These are phyloP conservation scores for Dictyostelium intermedium DNA, from an alignment of 78 protist genomes.

Conservation along the genomic window DNA sequence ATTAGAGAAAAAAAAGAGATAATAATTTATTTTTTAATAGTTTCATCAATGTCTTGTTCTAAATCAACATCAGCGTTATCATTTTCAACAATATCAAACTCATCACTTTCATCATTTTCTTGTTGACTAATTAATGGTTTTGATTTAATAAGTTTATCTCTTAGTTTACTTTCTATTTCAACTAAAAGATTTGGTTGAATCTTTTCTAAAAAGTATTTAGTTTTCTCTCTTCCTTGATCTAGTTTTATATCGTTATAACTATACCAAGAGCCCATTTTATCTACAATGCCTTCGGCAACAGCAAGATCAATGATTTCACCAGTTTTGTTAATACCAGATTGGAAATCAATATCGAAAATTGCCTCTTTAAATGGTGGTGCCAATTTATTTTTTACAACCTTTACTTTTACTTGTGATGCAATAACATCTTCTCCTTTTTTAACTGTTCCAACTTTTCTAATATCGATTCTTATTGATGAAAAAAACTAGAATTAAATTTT, in stretches of 20 bases:
- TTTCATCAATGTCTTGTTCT: background rate
- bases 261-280: constrained; percentile 83
- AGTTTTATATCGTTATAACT: constrained; percentile 37
- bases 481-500: constrained; percentile 61
- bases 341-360: constrained; percentile 82
- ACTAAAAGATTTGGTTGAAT: constrained; percentile 22
- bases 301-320: constrained; percentile 83
- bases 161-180: constrained; percentile 60
- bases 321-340: constrained; percentile 64
- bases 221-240: constrained; percentile 83
- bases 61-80: background rate
- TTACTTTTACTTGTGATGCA: constrained; percentile 59
- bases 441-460: constrained; percentile 69
- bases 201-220: constrained; percentile 60
- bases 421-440: constrained; percentile 77
- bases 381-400: constrained; percentile 82
- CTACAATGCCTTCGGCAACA: constrained; percentile 55
- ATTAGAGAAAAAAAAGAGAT: too few species aligned
- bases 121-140: background rate
- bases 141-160: constrained; percentile 31
- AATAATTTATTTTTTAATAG: background rate
- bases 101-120: background rate
- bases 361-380: constrained; percentile 88
- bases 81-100: background rate
- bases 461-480: constrained; percentile 62